A percentile compares a stretch with the other conserved stretches of the same genome.
These are phyloP conservation scores for Mortierella hygrophila DNA, from an alignment of 192 early-diverging fungal genomes.

Conservation along the genomic window DNA sequence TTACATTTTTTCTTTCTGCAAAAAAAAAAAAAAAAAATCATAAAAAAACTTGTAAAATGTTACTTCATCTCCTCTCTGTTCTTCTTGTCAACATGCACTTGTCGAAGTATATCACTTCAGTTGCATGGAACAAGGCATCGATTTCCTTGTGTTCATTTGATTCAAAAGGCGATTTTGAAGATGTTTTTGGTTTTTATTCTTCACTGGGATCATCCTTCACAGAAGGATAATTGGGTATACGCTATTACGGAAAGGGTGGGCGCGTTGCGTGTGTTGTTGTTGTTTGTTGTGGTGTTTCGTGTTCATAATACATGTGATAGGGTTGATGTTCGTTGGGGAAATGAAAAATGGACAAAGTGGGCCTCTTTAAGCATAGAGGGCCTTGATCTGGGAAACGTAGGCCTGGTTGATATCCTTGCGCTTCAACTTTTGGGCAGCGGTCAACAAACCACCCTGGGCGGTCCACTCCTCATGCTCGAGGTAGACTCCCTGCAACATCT, in stretches of 20 bases:
- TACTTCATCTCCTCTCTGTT: neutral
- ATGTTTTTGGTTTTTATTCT: constrained; percentile 7
- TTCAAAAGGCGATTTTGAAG: neutral
- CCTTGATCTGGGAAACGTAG: constrained; percentile 73
- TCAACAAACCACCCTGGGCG: constrained; percentile 86
- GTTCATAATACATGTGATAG: constrained; percentile 12
- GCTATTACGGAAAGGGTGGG: neutral
- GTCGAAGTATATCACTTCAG: too few species aligned
- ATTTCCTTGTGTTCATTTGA: too few species aligned
- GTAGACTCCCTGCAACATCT: constrained; percentile 77
- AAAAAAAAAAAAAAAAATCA: neutral
- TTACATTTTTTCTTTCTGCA: neutral
- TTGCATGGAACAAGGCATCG: too few species aligned
- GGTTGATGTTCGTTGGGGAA: neutral
- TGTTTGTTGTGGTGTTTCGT: neutral
- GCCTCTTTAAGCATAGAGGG: constrained; percentile 52
- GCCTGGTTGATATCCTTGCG: constrained; percentile 80
- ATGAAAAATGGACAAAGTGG: neutral
- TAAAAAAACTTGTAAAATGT: neutral
- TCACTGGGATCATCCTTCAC: neutral
- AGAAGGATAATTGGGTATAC: neutral
- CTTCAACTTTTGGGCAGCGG: constrained; percentile 96
- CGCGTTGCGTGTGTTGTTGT: neutral
- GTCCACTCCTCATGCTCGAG: constrained; percentile 91
- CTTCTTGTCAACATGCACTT: neutral